Percentiles rank a stretch among this genome's conserved stretches.
These are phyloP conservation scores for Millerozyma miso DNA, from an alignment of 805 yeast species.

Conservation along the genomic window DNA sequence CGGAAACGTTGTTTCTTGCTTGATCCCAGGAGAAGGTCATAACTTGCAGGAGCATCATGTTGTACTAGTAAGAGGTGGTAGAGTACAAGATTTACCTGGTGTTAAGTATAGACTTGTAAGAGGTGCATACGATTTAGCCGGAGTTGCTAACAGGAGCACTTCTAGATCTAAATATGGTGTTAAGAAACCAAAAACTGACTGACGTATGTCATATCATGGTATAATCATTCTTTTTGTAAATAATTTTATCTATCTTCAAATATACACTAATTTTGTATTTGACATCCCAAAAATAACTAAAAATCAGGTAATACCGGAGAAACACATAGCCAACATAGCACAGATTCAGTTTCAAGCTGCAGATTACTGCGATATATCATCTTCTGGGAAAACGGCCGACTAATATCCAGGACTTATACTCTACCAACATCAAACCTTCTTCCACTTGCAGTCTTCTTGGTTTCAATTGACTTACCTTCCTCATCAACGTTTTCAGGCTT, in stretches of 20 bases:
- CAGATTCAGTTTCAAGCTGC: too few relatives aligned
- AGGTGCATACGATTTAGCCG: slow-evolving; percentile 90
- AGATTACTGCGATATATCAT: too few relatives aligned
- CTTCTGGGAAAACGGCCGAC: too few relatives aligned
- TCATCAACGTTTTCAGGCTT: slow-evolving; percentile 86
- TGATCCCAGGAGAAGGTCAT: slow-evolving; percentile 98
- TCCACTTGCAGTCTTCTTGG: slow-evolving; percentile 69
- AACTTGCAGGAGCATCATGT: slow-evolving; percentile 97
- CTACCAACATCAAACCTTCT: slow-evolving; percentile 50
- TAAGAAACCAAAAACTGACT: slow-evolving; percentile 58
- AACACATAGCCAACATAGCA: too few relatives aligned
- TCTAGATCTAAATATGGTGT: slow-evolving; percentile 94
- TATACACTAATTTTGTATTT: too few relatives aligned
- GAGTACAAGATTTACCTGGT: slow-evolving; percentile 98
- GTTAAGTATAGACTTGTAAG: slow-evolving; percentile 91
- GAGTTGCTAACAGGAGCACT: slow-evolving; percentile 88
- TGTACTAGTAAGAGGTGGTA: slow-evolving; percentile 95
- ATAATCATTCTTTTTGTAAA: neutral
- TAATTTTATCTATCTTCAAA: neutral
- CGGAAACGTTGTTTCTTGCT: slow-evolving; percentile 85
- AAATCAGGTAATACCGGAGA: too few relatives aligned
- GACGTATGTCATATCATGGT: neutral
- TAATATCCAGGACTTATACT: slow-evolving; percentile 8
- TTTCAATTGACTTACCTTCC: slow-evolving; percentile 45
- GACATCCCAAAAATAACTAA: too few relatives aligned